phyloP scores from a whole-genome alignment of 2,329 filamentous ascomycete genomes.

The Xylaria multiplex region DNA sequence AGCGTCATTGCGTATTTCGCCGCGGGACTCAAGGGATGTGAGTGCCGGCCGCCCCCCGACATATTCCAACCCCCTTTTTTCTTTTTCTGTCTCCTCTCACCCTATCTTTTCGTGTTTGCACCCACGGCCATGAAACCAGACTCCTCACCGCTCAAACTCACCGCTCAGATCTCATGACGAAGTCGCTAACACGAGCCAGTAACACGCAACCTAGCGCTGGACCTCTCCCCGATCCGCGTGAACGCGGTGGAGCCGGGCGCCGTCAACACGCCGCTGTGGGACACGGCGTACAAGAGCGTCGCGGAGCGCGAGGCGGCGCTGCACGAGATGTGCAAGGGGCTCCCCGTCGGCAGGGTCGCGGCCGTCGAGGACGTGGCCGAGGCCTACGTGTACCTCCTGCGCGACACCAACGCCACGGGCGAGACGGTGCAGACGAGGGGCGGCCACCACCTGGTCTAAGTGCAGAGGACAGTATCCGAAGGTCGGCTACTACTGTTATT shows the following conservation, averaged over 20 bases:
- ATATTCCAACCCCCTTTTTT: background rate
- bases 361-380: slow-evolving; percentile 45
- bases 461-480: too few species aligned
- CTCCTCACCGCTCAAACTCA: too few species aligned
- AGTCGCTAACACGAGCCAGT: slow-evolving; percentile 29
- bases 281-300: slow-evolving; percentile 35
- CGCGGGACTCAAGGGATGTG: slow-evolving; percentile 40
- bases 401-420: slow-evolving; percentile 46
- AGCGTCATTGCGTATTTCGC: slow-evolving; percentile 41
- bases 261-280: slow-evolving; percentile 46
- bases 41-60: background rate
- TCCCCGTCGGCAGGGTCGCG: slow-evolving; percentile 38
- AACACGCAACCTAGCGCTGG: slow-evolving; percentile 46
- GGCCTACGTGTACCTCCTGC: slow-evolving; percentile 47
- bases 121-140: too few species aligned
- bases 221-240: slow-evolving; percentile 45
- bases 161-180: background rate
- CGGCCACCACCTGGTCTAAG: slow-evolving; percentile 36
- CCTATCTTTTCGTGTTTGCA: background rate
- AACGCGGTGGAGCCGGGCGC: slow-evolving; percentile 47
- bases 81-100: background rate
- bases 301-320: slow-evolving; percentile 31
- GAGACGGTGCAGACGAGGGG: slow-evolving; percentile 46
- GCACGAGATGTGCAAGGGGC: slow-evolving; percentile 20
- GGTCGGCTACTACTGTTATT: too few species aligned